These are phyloP conservation scores for Naematelia aurantialba DNA, from an alignment of 768 basidiomycete genomes.

Conservation along the genomic window DNA sequence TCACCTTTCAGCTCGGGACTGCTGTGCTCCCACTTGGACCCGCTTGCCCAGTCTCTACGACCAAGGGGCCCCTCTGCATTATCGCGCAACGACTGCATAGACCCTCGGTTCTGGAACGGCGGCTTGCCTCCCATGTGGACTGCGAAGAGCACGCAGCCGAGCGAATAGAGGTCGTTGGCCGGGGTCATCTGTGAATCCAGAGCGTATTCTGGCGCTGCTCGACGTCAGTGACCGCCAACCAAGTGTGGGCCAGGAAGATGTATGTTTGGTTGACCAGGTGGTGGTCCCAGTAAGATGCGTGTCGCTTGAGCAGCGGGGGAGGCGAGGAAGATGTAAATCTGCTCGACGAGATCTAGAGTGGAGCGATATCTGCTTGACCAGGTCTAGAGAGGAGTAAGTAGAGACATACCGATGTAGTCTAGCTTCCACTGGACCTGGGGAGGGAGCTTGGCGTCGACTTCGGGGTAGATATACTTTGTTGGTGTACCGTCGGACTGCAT, in stretches of 20 bases:
- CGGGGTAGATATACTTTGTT: slow-evolving; percentile 84
- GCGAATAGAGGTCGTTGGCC: slow-evolving; percentile 76
- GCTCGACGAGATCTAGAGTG: too few relatives aligned
- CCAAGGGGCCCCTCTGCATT: slow-evolving; percentile 47
- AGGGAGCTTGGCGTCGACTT: slow-evolving; percentile 75
- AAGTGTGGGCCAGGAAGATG: neutral
- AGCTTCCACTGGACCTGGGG: slow-evolving; percentile 82
- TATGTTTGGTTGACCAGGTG: too few relatives aligned
- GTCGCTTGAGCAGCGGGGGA: too few relatives aligned
- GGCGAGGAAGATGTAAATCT: too few relatives aligned
- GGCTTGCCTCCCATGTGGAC: slow-evolving; percentile 83
- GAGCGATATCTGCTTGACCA: too few relatives aligned
- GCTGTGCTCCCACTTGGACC: slow-evolving; percentile 41
- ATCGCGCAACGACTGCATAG: slow-evolving; percentile 48
- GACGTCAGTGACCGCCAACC: neutral
- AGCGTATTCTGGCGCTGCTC: slow-evolving; percentile 84
- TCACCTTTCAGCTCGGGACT: slow-evolving; percentile 43
- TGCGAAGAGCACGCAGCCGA: slow-evolving; percentile 85
- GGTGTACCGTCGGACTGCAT: slow-evolving; percentile 64
- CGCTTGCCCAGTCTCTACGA: slow-evolving; percentile 41
- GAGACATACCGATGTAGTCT: slow-evolving; percentile 81
- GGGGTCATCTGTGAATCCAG: slow-evolving; percentile 81
- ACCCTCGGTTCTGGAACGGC: slow-evolving; percentile 75
- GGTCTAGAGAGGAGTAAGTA: too few relatives aligned
- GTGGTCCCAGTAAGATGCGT: too few relatives aligned